Evolutionary conservation across 2,329 filamentous ascomycete genomes (phyloP).

Genomic region (Alternaria sp.): DNA sequence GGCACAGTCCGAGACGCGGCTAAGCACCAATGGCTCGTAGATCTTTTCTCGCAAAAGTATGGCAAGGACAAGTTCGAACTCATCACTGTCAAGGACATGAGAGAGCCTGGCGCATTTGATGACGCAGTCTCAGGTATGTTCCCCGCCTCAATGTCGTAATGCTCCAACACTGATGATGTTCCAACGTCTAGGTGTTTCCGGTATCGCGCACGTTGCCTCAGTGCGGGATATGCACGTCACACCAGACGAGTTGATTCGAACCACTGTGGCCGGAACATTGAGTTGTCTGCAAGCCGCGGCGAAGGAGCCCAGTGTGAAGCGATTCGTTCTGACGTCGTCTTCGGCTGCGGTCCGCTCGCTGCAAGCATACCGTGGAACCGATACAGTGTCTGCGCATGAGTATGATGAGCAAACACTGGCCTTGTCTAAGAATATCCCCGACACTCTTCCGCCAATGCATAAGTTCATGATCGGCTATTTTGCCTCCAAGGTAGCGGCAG

Average conservation of each 20-base stretch:
- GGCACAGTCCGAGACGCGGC: conserved; percentile 38
- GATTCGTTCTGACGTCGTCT: conserved; percentile 56
- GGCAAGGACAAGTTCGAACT: conserved; percentile 32
- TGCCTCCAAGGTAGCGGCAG: conserved; percentile 55
- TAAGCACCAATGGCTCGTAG: conserved; percentile 35
- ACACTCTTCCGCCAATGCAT: conserved; percentile 27
- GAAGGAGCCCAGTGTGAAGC: conserved; percentile 53
- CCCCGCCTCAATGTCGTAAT: conserved; percentile 1
- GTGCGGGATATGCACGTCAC: conserved; percentile 55
- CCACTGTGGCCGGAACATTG: conserved; percentile 48
- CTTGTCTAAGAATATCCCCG: conserved; percentile 37
- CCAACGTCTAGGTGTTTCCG: conserved; percentile 45
- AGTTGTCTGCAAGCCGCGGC: conserved; percentile 54
- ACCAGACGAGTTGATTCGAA: conserved; percentile 28
- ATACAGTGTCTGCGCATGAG: conserved; percentile 37
- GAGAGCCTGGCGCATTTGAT: conserved; percentile 32
- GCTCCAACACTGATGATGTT: neutral
- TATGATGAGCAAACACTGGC: conserved; percentile 47
- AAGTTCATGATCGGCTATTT: conserved; percentile 46
- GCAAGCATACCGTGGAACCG: conserved; percentile 41
- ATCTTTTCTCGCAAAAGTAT: conserved; percentile 34
- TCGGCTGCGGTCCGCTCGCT: conserved; percentile 39
- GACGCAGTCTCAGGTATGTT: conserved; percentile 31
- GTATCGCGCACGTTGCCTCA: conserved; percentile 57
- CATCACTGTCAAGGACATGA: conserved; percentile 30